phyloP scores from a whole-genome alignment of 176 grass and related monocot genomes.

The Musa beccarii region DNA sequence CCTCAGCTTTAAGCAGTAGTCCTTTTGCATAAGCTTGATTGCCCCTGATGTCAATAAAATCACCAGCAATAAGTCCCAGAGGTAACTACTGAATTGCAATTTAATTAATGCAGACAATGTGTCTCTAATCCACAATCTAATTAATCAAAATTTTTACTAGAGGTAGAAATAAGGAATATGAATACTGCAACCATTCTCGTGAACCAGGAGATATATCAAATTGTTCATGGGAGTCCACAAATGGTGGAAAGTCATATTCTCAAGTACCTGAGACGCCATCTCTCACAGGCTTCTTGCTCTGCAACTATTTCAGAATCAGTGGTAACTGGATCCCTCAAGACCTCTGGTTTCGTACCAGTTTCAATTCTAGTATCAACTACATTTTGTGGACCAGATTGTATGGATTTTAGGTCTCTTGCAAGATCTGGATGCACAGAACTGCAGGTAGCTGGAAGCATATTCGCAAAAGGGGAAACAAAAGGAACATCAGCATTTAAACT shows the following conservation, averaged over 20 bases:
- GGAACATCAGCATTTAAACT: not conserved
- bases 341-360: conserved; percentile 24
- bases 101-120: not conserved
- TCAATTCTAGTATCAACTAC: conserved; percentile 27
- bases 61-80: not conserved
- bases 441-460: conserved; percentile 25
- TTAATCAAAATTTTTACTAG: not conserved
- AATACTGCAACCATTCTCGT: not conserved
- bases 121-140: not conserved
- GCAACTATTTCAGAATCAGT: conserved; percentile 31
- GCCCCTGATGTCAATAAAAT: conserved; percentile 45
- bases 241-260: not conserved
- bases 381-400: conserved; percentile 24
- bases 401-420: conserved; percentile 25
- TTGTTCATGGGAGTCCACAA: not conserved
- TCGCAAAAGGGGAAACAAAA: conserved; percentile 17
- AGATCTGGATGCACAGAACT: conserved; percentile 28
- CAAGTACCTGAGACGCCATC: conserved; percentile 80
- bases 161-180: not conserved
- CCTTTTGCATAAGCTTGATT: conserved; percentile 78
- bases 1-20: conserved; percentile 56
- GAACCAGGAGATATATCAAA: not conserved
- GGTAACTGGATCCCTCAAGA: conserved; percentile 21
- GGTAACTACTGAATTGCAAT: not conserved
- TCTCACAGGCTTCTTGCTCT: conserved; percentile 65